Conservation (phyloP, 352 stramenopile genomes). For the Phytophthora pisi region DNA sequence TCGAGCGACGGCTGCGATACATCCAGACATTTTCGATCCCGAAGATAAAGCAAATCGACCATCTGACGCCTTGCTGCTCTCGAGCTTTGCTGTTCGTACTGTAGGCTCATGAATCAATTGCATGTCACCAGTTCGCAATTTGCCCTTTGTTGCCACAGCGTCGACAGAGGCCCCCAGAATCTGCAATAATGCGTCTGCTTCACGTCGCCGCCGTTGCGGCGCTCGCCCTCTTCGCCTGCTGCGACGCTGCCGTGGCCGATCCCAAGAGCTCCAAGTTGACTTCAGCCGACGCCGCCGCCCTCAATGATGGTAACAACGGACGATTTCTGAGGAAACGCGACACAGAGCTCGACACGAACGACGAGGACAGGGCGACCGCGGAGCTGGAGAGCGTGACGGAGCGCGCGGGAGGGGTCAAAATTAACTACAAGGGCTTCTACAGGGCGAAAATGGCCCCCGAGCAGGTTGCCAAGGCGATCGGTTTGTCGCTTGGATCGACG, state of each 20-base stretch:
- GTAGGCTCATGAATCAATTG: background rate
- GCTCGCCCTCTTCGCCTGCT: conserved; percentile 12
- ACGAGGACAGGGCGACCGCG: conserved; percentile 8
- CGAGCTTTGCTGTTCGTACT: conserved; percentile 14
- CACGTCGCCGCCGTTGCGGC: conserved; percentile 6
- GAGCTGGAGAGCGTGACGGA: background rate
- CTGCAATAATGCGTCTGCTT: conserved; percentile 16
- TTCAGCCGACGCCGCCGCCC: background rate
- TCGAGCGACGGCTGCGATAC: background rate
- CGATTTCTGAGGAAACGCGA: conserved; percentile 6
- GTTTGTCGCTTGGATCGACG: background rate
- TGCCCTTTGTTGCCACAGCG: background rate
- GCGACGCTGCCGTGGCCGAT: conserved; percentile 4
- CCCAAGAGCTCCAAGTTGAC: conserved; percentile 4
- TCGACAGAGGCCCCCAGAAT: background rate
- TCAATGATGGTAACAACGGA: background rate
- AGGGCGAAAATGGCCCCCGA: conserved; percentile 7
- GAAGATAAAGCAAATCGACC: conserved; percentile 26
- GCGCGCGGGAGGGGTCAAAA: background rate
- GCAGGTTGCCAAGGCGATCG: conserved; percentile 11
- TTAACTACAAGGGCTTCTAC: conserved; percentile 15
- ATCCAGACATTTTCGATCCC: conserved; percentile 11
- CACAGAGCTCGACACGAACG: conserved; percentile 1
- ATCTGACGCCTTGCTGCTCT: conserved; percentile 13
- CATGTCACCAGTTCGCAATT: conserved; percentile 1